A percentile compares a stretch with the other conserved stretches of the same genome.
These are phyloP conservation scores for Aspergillus fumigatus DNA, from an alignment of 2,329 filamentous ascomycete species.

Conservation along the genomic window DNA sequence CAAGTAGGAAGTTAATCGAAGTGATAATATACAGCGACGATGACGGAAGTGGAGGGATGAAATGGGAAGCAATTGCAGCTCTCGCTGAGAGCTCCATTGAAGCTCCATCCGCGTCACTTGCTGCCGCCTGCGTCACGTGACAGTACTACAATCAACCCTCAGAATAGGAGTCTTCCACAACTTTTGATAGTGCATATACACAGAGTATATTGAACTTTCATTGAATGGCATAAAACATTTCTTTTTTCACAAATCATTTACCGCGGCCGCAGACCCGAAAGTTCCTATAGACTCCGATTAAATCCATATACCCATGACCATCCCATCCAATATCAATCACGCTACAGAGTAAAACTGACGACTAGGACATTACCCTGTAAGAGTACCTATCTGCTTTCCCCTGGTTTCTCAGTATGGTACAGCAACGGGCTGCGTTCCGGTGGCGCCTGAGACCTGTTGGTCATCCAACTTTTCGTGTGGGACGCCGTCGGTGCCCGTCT, in stretches of 20 bases:
- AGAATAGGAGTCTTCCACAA: background rate
- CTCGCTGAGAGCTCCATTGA: conserved; percentile 21
- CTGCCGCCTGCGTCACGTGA: conserved; percentile 32
- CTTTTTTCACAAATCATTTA: background rate
- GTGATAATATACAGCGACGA: conserved; percentile 2
- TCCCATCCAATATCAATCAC: background rate
- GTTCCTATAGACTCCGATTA: background rate
- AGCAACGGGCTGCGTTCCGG: conserved; percentile 9
- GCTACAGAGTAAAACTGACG: background rate
- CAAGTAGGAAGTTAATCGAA: background rate
- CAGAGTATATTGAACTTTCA: background rate
- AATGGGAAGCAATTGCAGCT: conserved; percentile 15
- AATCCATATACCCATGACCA: background rate
- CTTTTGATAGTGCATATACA: background rate
- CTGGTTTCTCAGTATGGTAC: conserved; percentile 8
- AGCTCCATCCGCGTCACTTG: conserved; percentile 33
- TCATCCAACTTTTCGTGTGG: background rate
- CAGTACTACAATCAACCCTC: background rate
- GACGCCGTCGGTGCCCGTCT: background rate
- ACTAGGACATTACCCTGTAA: background rate
- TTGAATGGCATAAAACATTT: background rate
- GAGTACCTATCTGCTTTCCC: background rate
- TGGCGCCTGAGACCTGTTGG: background rate
- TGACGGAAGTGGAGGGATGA: conserved; percentile 7
- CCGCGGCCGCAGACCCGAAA: background rate